Evolutionary conservation across 2,329 filamentous ascomycete genomes (phyloP), one percentile per base, ranked within the genome.

Genomic region (Cladobotryum mycophilum): DNA sequence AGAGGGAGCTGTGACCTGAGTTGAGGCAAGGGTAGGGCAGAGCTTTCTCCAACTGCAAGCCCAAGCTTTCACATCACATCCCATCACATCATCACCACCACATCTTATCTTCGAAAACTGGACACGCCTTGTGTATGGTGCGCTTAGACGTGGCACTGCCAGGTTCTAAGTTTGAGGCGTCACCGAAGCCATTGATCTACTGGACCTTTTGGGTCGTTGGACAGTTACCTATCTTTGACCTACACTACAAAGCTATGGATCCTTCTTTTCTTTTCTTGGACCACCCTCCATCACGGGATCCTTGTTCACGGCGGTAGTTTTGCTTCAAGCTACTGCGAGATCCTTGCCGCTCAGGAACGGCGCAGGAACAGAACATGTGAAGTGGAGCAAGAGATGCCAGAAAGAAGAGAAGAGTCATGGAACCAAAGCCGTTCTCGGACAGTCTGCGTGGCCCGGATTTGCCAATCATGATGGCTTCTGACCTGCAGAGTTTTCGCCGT

Each of bases 401-500:
- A 35, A 20, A 25, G 44, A n/a, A 12, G 14, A 48, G 43, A 48
- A 38, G 49, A 48, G 38, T 51, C 45, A 45, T 48, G 20, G n/a
- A n/a, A n/a, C 14, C 7, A 38, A n/a, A 11, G 34, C 46, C 46
- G 41, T 34, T 15, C 20, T 41, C 30, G 48, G 36, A 40, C 11
- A 34, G 44, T 22, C 34, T 43, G 44, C 14, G 15, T 43, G 41
- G 6, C 38, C 22, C 17, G 33, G 18, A 37, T 47, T 37, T 37
- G 37, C 49, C 49, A 52, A 52, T 52, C 49, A 52, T 37, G 41
- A 37, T 25, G 22, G 22, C 41, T 8, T 30, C 3, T 35, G 11
- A n/a, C 25, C 17, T 52, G 49, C 49, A 48, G 45, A 48, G 41
- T 52, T 52, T 38, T 38, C 25, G 25, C 25, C 25, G 25, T 30